Evolutionary conservation across 225 moss, liverwort and hornwort genomes (phyloP).

Genomic region (Physcomitrium patens): DNA sequence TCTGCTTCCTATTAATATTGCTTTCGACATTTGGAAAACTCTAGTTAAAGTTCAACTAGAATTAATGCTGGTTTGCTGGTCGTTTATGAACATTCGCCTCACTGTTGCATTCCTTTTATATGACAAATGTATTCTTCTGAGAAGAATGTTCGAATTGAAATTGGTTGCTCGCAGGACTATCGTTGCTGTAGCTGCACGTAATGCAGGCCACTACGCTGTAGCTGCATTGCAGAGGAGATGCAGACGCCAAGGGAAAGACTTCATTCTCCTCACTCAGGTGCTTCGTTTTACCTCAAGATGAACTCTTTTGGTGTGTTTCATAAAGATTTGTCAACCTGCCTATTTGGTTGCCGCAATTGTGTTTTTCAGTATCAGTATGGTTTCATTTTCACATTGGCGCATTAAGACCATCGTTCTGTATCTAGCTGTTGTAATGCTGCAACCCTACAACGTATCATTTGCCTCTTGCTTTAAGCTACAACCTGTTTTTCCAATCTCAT

Average conservation of each 20-base stretch:
- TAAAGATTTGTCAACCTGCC: not conserved
- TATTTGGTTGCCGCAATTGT: not conserved
- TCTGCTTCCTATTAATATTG: not conserved
- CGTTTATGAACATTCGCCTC: not conserved
- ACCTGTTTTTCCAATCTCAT: too few relatives aligned
- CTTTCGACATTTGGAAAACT: not conserved
- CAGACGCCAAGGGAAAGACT: conserved; percentile 59
- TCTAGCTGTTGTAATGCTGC: not conserved
- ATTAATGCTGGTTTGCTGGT: conserved; percentile 11
- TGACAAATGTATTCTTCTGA: not conserved
- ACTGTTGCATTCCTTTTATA: not conserved
- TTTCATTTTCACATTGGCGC: not conserved
- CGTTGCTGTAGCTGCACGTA: conserved; percentile 69
- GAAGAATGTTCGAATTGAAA: not conserved
- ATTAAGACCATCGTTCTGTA: not conserved
- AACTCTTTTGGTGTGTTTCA: not conserved
- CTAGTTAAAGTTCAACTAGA: not conserved
- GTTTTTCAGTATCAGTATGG: not conserved
- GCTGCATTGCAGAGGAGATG: conserved; percentile 73
- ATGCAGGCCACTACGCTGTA: conserved; percentile 79
- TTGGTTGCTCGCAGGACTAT: conserved; percentile 54
- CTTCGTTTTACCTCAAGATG: conserved; percentile 9
- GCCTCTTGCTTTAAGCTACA: not conserved
- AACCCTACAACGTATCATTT: not conserved
- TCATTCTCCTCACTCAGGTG: conserved; percentile 86